phyloP scores from a whole-genome alignment of 78 protist species.

The slime mould (Dictyostelium discoideum) region DNA sequence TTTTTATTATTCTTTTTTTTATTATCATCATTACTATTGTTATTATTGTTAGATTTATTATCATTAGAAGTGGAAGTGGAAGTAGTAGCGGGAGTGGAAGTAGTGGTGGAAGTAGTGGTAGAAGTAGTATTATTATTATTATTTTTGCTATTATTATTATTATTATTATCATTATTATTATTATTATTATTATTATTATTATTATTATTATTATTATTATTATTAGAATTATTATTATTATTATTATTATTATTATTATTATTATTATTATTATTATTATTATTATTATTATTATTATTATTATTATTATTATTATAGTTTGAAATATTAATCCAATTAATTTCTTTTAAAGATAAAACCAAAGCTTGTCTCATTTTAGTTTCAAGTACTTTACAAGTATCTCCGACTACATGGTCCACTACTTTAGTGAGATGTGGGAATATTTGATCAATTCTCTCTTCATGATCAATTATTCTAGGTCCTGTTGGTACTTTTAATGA shows the following conservation, averaged over 20 bases:
- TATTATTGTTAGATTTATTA: not conserved
- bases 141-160: not conserved
- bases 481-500: conserved; percentile 16
- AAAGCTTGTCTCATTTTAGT: conserved; percentile 45
- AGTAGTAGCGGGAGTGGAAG: no score
- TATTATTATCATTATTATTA: not conserved
- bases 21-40: not conserved
- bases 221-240: not conserved
- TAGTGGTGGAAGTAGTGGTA: no score
- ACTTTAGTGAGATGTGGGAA: conserved; percentile 56
- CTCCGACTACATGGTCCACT: conserved; percentile 36
- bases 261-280: not conserved
- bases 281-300: not conserved
- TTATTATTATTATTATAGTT: not conserved
- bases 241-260: not conserved
- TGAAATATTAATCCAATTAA: conserved; percentile 47
- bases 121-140: not conserved
- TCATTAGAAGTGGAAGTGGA: not conserved
- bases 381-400: conserved; percentile 3
- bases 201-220: no score
- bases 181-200: no score
- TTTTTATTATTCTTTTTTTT: not conserved
- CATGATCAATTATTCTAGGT: not conserved
- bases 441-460: conserved; percentile 18
- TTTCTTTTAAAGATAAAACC: conserved; percentile 26